Conservation (phyloP, 176 grass and related monocot genomes). For the Carex scoparia region DNA sequence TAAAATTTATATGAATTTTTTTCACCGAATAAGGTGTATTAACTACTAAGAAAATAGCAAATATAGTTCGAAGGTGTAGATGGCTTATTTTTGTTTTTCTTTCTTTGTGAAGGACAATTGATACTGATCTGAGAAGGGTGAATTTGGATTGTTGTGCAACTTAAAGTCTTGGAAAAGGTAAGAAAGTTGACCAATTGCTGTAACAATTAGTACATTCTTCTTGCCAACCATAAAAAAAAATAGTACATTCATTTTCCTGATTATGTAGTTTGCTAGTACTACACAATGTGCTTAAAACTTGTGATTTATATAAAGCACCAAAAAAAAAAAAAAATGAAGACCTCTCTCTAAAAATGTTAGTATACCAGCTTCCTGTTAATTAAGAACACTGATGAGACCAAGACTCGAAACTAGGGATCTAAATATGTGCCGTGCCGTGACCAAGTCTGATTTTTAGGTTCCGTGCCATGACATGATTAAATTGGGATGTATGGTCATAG, state of each 20-base stretch:
- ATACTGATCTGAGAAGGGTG: neutral
- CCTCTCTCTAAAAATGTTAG: neutral
- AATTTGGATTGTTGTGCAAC: neutral
- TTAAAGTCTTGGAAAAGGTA: neutral
- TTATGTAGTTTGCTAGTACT: neutral
- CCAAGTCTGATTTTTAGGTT: too few species aligned
- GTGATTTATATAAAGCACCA: neutral
- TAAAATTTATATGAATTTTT: neutral
- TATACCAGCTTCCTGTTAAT: neutral
- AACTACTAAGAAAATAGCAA: neutral
- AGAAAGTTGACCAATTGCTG: neutral
- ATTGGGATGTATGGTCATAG: too few species aligned
- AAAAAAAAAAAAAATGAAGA: neutral
- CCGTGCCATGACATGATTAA: too few species aligned
- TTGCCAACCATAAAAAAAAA: too few species aligned
- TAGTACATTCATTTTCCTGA: neutral
- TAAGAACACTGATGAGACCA: neutral
- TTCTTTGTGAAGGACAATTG: neutral
- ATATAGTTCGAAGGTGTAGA: neutral
- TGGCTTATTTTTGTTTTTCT: neutral
- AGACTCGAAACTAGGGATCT: neutral
- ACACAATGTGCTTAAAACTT: neutral
- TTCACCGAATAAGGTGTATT: neutral
- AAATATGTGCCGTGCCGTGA: too few species aligned
- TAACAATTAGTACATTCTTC: too few species aligned